These are phyloP conservation scores for Phytophthora kernoviae DNA, from an alignment of 352 stramenopile species.

Conservation along the genomic window DNA sequence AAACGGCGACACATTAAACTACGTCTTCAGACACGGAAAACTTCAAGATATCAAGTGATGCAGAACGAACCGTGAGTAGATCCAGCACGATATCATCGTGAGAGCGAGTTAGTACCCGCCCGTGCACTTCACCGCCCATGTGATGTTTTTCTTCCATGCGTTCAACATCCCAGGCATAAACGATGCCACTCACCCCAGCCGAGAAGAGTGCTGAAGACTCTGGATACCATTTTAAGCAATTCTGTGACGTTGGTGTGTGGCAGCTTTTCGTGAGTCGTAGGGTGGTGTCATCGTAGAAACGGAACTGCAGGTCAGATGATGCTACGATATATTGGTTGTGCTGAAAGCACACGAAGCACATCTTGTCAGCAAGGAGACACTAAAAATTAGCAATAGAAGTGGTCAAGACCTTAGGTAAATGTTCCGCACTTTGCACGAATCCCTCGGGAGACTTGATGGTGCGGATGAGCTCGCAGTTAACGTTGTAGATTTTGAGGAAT, in stretches of 20 bases:
- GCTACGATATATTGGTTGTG: slow-evolving; percentile 81
- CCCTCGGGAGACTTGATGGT: slow-evolving; percentile 72
- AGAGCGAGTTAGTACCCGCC: slow-evolving; percentile 65
- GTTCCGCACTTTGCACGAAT: slow-evolving; percentile 80
- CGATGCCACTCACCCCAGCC: slow-evolving; percentile 76
- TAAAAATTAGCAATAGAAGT: background rate
- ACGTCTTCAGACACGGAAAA: background rate
- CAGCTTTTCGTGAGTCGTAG: slow-evolving; percentile 78
- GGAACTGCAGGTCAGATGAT: slow-evolving; percentile 80
- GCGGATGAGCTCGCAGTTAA: slow-evolving; percentile 67
- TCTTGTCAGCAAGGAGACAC: background rate
- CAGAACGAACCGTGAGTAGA: slow-evolving; percentile 60
- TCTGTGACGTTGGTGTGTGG: slow-evolving; percentile 81
- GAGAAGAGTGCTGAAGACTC: slow-evolving; percentile 78
- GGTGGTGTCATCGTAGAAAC: slow-evolving; percentile 83
- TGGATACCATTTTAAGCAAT: slow-evolving; percentile 82
- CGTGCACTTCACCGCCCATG: slow-evolving; percentile 72
- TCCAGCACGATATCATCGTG: slow-evolving; percentile 90
- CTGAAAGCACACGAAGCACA: background rate
- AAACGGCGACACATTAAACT: slow-evolving; percentile 4
- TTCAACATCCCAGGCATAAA: slow-evolving; percentile 87
- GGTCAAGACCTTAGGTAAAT: slow-evolving; percentile 56
- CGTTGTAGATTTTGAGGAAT: slow-evolving; percentile 85
- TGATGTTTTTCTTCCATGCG: slow-evolving; percentile 84
- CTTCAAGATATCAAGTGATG: slow-evolving; percentile 3